Percentiles rank a stretch among this genome's conserved stretches.
Evolutionary conservation across 768 basidiomycete species (phyloP).

Genomic region (Amanita thiersii): DNA sequence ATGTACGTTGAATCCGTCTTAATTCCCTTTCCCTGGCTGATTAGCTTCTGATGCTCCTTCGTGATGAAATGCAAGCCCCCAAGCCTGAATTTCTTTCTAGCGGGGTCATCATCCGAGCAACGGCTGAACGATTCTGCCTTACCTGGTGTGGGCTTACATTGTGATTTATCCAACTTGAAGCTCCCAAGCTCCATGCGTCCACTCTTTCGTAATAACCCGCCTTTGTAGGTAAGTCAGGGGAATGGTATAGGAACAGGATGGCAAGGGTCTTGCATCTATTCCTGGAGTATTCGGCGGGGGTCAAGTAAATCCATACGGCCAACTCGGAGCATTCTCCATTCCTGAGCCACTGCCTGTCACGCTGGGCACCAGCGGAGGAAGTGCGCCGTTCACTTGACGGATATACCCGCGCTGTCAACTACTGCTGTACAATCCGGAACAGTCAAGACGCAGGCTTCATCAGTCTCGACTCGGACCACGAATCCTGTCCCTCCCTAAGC

Average conservation of each 20-base stretch:
- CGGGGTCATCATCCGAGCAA: background rate
- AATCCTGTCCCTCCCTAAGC: background rate
- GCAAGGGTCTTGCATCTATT: conserved; percentile 25
- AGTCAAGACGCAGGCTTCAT: conserved; percentile 11
- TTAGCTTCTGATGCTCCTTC: conserved; percentile 26
- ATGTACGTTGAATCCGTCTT: conserved; percentile 25
- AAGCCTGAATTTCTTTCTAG: background rate
- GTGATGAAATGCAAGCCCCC: conserved; percentile 37
- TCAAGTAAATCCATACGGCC: conserved; percentile 25
- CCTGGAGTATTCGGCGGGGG: conserved; percentile 24
- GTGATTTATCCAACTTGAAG: conserved; percentile 34
- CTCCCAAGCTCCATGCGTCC: conserved; percentile 17
- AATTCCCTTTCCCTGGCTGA: background rate
- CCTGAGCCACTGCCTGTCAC: conserved; percentile 27
- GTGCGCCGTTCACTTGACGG: conserved; percentile 10
- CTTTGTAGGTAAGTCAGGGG: conserved; percentile 23
- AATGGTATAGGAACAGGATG: conserved; percentile 27
- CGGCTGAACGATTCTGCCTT: background rate
- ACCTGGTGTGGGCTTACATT: conserved; percentile 36
- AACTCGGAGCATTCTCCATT: conserved; percentile 25
- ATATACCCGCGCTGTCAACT: conserved; percentile 9
- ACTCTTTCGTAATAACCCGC: conserved; percentile 1
- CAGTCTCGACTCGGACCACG: conserved; percentile 13
- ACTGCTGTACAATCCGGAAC: conserved; percentile 8
- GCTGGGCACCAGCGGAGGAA: conserved; percentile 18